Evolutionary conservation across 176 grass and related monocot genomes (phyloP), one percentile per base, ranked within the genome.

Genomic region (Melocanna baccifera): DNA sequence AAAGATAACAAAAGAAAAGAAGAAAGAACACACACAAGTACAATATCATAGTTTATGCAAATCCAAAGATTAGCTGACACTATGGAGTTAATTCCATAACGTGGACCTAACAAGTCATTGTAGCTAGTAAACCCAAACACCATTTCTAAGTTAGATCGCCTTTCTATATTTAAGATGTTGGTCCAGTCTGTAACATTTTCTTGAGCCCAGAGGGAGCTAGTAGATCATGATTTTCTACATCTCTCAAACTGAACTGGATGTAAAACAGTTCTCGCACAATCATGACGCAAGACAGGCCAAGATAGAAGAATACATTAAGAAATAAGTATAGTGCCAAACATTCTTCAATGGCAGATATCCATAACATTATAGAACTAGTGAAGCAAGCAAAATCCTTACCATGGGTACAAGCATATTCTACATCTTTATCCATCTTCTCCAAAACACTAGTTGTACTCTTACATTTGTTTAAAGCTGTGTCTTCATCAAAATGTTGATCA

Each of bases 401-500:
- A 65, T 81, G 83, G 63, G 36, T 83, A 82, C 86, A 89, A 86
- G 89, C 89, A 85, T 92, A 81, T 18, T 89, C 83, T 68, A 92
- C 71, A 78, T 89, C 86, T 90, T 89, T 96, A 83, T 88, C 87
- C 34, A 99, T 92, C 70, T 81, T 94, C 81, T 94, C 93, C 84
- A 94, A 77, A 88, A 84, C 62, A 77, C 22, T 52, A 86, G 91
- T 71, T 65, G 88, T 71, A 80, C 30, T 86, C 58, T 85, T 91
- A 47, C 89, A 96, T 88, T 96, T 99, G 65, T 90, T 92, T 81
- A 99, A 86, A 56, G 85, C 78, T 16, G 81, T 87, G 61, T 92
- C 91, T 94, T 99, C 96, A 22, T 80, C 92, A 77, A 88, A 92
- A 89, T 85, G 86, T 69, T 94, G 86, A 73, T 92, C 89, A 84